A percentile compares a stretch with the other conserved stretches of the same genome.
Evolutionary conservation across 352 stramenopile genomes (phyloP).

Genomic region (Globisporangium middletonii): DNA sequence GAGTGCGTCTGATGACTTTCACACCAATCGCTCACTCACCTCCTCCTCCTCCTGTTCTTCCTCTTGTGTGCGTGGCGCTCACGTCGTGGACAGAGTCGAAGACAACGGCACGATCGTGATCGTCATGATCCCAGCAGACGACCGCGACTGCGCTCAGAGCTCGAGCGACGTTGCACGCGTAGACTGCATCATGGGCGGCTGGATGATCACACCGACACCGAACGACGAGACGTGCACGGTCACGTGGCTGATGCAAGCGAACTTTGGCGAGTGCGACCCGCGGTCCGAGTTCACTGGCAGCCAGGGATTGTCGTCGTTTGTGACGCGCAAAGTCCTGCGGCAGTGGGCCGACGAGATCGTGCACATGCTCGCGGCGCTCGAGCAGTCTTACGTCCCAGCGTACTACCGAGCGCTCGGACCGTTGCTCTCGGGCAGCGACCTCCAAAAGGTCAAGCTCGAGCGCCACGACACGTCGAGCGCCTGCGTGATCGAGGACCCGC

Average conservation of each 20-base stretch:
- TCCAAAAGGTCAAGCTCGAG: conserved; percentile 41
- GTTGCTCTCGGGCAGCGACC: conserved; percentile 28
- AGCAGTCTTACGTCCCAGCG: conserved; percentile 37
- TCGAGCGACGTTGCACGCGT: conserved; percentile 20
- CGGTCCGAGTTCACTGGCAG: conserved; percentile 46
- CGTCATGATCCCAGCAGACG: conserved; percentile 59
- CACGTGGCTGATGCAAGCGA: conserved; percentile 77
- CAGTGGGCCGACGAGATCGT: conserved; percentile 50
- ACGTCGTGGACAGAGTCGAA: conserved; percentile 40
- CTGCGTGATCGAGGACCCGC: conserved; percentile 27
- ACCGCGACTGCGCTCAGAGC: conserved; percentile 20
- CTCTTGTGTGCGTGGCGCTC: not conserved
- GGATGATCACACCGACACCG: conserved; percentile 52
- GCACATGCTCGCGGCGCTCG: conserved; percentile 34
- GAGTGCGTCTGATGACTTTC: not conserved
- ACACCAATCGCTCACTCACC: too few relatives aligned
- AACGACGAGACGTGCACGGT: conserved; percentile 58
- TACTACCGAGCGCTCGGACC: conserved; percentile 53
- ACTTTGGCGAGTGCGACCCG: conserved; percentile 59
- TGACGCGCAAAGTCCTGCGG: conserved; percentile 34
- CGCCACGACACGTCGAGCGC: conserved; percentile 19
- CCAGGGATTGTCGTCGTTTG: conserved; percentile 23
- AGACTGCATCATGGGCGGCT: conserved; percentile 64
- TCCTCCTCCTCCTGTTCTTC: not conserved
- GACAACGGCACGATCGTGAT: conserved; percentile 58